Percentiles rank a stretch among this genome's conserved stretches.
These are phyloP conservation scores for Circinella minor DNA, from an alignment of 371 early-diverging fungal species.

Conservation along the genomic window DNA sequence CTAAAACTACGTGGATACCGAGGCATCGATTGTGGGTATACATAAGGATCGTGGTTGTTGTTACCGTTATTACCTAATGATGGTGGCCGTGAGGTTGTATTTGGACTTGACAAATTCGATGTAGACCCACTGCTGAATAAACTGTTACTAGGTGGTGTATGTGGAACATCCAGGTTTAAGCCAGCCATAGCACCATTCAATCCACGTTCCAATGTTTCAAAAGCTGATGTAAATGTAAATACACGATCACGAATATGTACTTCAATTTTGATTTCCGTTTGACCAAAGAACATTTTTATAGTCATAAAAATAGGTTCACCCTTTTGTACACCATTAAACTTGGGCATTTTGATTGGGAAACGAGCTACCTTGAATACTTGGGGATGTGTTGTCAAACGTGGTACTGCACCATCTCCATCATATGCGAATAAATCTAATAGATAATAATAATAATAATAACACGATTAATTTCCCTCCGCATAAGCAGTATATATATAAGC, in stretches of 20 bases:
- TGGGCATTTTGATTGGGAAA: constrained; percentile 59
- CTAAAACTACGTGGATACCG: constrained; percentile 21
- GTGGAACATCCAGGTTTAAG: constrained; percentile 22
- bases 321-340: constrained; percentile 46
- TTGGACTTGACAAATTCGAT: constrained; percentile 21
- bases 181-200: constrained; percentile 28
- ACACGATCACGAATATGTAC: constrained; percentile 52
- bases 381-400: constrained; percentile 52
- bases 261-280: constrained; percentile 58
- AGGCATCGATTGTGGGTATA: constrained; percentile 6
- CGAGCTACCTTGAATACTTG: constrained; percentile 51
- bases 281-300: constrained; percentile 61
- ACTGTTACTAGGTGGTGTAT: constrained; percentile 15
- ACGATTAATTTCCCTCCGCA: constrained; percentile 21
- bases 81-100: constrained; percentile 19
- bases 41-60: constrained; percentile 6
- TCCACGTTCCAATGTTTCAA: constrained; percentile 50
- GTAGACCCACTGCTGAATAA: constrained; percentile 23
- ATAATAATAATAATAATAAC: not conserved
- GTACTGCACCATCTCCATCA: constrained; percentile 48
- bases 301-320: constrained; percentile 53
- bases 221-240: constrained; percentile 55
- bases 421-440: constrained; percentile 50
- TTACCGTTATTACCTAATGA: constrained; percentile 6
- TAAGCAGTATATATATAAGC: too few species aligned